These are phyloP conservation scores for Rhynchospora tenuis DNA, from an alignment of 176 grass and related monocot species.

Conservation along the genomic window DNA sequence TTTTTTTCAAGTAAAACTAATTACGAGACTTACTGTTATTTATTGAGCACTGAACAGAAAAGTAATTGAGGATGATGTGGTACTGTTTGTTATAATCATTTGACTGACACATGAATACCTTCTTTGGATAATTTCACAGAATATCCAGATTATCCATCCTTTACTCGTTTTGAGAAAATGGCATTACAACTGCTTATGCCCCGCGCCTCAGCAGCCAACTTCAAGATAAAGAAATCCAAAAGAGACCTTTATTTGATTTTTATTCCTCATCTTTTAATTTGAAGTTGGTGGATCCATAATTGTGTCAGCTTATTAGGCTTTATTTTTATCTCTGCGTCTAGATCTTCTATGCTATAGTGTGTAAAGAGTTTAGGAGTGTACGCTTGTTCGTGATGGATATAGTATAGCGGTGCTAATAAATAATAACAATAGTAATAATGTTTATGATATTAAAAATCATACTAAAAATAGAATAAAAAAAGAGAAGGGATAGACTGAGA, in stretches of 20 bases:
- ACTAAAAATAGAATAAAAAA: neutral
- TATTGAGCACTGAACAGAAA: neutral
- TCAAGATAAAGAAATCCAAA: slow-evolving; percentile 14
- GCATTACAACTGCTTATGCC: slow-evolving; percentile 14
- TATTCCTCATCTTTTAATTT: neutral
- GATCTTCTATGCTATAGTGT: neutral
- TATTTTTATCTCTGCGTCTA: neutral
- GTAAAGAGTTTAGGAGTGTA: neutral
- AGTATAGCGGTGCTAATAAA: neutral
- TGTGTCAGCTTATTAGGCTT: neutral
- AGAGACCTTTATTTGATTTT: neutral
- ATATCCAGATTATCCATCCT: neutral
- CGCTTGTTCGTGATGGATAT: too few species aligned
- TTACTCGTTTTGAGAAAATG: slow-evolving; percentile 20
- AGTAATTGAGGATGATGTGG: neutral
- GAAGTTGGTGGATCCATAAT: slow-evolving; percentile 15
- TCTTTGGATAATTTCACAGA: neutral
- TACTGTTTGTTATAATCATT: neutral
- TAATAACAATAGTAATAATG: neutral
- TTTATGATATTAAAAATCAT: neutral
- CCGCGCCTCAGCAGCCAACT: slow-evolving; percentile 14
- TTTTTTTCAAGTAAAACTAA: too few species aligned
- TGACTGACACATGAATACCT: neutral
- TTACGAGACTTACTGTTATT: neutral
- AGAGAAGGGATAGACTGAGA: neutral